These are phyloP conservation scores for Drechslerella dactyloides DNA, from an alignment of 2,329 filamentous ascomycete species.

Conservation along the genomic window DNA sequence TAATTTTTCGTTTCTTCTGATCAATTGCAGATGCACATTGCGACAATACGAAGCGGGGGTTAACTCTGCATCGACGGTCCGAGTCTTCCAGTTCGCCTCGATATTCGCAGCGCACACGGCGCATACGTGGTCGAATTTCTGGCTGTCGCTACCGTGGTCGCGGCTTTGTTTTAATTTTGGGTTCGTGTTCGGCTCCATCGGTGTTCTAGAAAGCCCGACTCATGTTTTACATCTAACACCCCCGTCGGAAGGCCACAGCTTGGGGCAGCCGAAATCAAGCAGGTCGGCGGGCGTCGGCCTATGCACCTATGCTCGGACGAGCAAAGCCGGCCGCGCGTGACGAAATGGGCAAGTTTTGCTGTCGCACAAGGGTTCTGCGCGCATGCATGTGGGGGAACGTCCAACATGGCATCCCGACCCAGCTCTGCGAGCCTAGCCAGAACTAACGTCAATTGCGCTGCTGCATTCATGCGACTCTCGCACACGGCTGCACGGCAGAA, in stretches of 20 bases:
- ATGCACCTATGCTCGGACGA: slow-evolving; percentile 15
- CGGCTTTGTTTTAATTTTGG: too few species aligned
- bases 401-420: too few species aligned
- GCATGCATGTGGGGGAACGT: slow-evolving; percentile 17
- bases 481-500: background rate
- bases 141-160: too few species aligned
- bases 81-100: too few species aligned
- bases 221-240: background rate
- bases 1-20: too few species aligned
- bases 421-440: too few species aligned
- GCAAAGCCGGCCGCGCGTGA: background rate
- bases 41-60: too few species aligned
- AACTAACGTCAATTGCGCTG: too few species aligned
- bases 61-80: too few species aligned
- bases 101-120: too few species aligned
- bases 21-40: too few species aligned
- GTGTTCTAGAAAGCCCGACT: background rate
- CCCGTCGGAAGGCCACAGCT: background rate
- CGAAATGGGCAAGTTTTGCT: slow-evolving; percentile 30
- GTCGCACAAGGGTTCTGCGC: slow-evolving; percentile 25
- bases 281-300: background rate
- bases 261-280: slow-evolving; percentile 5
- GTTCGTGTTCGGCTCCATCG: background rate
- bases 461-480: background rate
- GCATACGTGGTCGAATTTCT: too few species aligned